Conservation (phyloP, 2,329 filamentous ascomycete genomes). For the Trichoderma afroharzianum region DNA sequence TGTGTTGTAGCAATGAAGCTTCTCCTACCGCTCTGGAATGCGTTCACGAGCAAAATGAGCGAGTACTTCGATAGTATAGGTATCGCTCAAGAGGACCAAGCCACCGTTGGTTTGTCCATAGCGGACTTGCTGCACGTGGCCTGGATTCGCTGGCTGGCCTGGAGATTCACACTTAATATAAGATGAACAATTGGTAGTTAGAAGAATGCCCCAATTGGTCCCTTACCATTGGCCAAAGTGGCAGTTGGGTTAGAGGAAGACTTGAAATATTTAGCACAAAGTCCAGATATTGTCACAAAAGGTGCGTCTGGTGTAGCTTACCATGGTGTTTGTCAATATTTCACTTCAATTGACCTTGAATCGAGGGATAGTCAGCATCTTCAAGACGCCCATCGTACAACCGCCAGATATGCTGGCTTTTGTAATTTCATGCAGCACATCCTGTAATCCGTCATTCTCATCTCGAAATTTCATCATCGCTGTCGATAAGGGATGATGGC, state of each 20-base stretch:
- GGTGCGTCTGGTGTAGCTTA: not conserved
- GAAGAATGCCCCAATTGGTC: not conserved
- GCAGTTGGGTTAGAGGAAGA: not conserved
- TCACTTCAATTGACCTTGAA: not conserved
- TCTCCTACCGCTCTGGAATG: not conserved
- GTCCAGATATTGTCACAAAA: not conserved
- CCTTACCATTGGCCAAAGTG: conserved; percentile 5
- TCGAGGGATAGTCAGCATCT: not conserved
- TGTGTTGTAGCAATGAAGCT: not conserved
- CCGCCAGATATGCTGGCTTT: not conserved
- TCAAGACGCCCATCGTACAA: too few relatives aligned
- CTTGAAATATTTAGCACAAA: not conserved
- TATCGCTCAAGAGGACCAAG: conserved; percentile 8
- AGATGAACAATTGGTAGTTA: not conserved
- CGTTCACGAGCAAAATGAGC: conserved; percentile 10
- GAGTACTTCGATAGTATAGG: conserved; percentile 2
- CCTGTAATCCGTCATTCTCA: not conserved
- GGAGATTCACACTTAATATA: not conserved
- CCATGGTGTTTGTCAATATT: not conserved
- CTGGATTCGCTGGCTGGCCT: conserved; percentile 8
- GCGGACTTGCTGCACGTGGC: not conserved
- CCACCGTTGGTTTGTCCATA: conserved; percentile 2
- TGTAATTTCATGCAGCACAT: not conserved
- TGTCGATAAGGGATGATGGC: not conserved
- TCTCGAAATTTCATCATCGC: not conserved